Conservation (phyloP, 352 stramenopile species). For the Halophytophthora polymorphica region DNA sequence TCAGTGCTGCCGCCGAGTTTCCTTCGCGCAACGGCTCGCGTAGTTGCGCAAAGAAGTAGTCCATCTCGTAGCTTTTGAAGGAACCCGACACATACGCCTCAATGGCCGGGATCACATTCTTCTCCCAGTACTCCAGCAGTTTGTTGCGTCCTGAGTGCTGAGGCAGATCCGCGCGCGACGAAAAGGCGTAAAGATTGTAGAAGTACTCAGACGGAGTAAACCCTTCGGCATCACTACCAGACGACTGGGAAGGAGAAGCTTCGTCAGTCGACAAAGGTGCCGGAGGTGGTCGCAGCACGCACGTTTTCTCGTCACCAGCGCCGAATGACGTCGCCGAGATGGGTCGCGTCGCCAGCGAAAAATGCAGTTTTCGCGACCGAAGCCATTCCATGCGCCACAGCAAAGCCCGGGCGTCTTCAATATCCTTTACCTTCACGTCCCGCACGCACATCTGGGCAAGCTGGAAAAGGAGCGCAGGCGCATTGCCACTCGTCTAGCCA, state of each 20-base stretch:
- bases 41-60: slow-evolving; percentile 84
- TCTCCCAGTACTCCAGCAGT: slow-evolving; percentile 81
- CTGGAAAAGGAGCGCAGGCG: slow-evolving; percentile 54
- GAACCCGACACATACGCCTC: slow-evolving; percentile 77
- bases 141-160: slow-evolving; percentile 77
- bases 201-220: slow-evolving; percentile 42
- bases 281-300: slow-evolving; percentile 18
- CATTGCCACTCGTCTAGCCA: slow-evolving; percentile 51
- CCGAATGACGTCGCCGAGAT: slow-evolving; percentile 38
- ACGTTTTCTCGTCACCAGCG: slow-evolving; percentile 29
- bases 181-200: slow-evolving; percentile 74
- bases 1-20: slow-evolving; percentile 67
- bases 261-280: slow-evolving; percentile 19
- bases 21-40: slow-evolving; percentile 73
- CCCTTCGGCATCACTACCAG: slow-evolving; percentile 7
- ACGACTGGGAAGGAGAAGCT: not conserved
- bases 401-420: slow-evolving; percentile 31
- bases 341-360: slow-evolving; percentile 38
- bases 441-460: slow-evolving; percentile 55
- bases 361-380: slow-evolving; percentile 35
- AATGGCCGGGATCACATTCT: slow-evolving; percentile 82
- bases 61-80: slow-evolving; percentile 87
- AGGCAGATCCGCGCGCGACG: slow-evolving; percentile 52
- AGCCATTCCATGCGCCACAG: slow-evolving; percentile 50
- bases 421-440: slow-evolving; percentile 30